phyloP scores from a whole-genome alignment of 768 basidiomycete genomes.

The Kwoniella bestiolae region DNA sequence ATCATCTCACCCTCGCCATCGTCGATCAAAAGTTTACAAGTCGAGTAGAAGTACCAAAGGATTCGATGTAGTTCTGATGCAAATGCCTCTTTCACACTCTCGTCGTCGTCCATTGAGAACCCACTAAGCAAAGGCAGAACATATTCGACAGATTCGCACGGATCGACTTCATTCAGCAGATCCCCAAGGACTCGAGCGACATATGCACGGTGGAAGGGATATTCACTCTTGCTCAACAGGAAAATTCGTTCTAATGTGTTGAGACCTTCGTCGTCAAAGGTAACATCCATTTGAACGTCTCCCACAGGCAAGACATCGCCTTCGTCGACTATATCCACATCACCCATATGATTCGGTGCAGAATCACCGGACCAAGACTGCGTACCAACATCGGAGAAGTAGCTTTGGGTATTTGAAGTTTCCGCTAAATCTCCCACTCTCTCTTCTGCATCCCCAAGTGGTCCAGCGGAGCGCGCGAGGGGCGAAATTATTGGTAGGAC shows the following conservation, averaged over 20 bases:
- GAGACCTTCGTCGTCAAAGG: conserved; percentile 77
- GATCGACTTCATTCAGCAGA: conserved; percentile 73
- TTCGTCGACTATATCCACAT: conserved; percentile 43
- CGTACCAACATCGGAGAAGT: conserved; percentile 7
- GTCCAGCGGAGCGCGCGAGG: conserved; percentile 9
- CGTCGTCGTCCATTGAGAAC: conserved; percentile 86
- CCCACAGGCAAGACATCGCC: conserved; percentile 43
- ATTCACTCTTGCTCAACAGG: conserved; percentile 79
- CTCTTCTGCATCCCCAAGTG: conserved; percentile 9
- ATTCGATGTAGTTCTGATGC: conserved; percentile 76
- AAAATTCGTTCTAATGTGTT: conserved; percentile 89
- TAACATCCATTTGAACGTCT: conserved; percentile 55
- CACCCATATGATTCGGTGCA: conserved; percentile 24
- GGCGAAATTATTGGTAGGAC: conserved; percentile 10
- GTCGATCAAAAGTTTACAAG: conserved; percentile 70
- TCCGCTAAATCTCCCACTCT: conserved; percentile 16
- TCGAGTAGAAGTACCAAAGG: conserved; percentile 88
- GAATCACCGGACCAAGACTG: conserved; percentile 2
- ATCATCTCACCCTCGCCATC: conserved; percentile 48
- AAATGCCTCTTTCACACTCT: conserved; percentile 84
- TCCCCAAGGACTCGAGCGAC: conserved; percentile 82
- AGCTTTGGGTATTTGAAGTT: neutral
- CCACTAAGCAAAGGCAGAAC: conserved; percentile 85
- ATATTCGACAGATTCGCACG: conserved; percentile 88
- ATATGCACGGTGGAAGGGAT: conserved; percentile 70